These are phyloP conservation scores for Trametes sp. DNA, from an alignment of 1,284 basidiomycete genomes.

Conservation along the genomic window DNA sequence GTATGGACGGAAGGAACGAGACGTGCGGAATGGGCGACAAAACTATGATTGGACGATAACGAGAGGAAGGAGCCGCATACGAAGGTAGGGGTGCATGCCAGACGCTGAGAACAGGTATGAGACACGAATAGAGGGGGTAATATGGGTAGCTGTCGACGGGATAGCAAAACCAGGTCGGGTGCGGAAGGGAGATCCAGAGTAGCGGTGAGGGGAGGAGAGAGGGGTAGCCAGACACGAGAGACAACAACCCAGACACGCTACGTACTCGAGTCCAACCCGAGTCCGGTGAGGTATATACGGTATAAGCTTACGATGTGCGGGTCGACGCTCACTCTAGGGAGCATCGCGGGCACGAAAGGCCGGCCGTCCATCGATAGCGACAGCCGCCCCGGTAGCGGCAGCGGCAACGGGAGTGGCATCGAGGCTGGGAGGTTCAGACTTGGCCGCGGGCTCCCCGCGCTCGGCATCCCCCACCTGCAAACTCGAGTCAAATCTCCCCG, in stretches of 20 bases:
- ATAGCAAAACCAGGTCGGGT: conserved; percentile 7
- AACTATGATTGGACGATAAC: neutral
- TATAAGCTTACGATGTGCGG: conserved; percentile 30
- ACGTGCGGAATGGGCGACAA: conserved; percentile 12
- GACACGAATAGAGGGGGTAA: conserved; percentile 8
- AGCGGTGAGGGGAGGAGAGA: neutral
- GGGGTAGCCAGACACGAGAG: neutral
- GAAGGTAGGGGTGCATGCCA: conserved; percentile 10
- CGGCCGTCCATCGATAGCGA: conserved; percentile 15
- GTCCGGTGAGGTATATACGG: conserved; percentile 30
- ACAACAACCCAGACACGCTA: conserved; percentile 16
- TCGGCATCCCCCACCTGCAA: conserved; percentile 21
- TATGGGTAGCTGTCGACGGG: neutral
- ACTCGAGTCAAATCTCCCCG: conserved; percentile 22
- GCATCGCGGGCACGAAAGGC: conserved; percentile 21
- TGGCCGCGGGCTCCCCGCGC: conserved; percentile 2
- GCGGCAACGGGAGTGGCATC: neutral
- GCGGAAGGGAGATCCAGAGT: neutral
- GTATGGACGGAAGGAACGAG: conserved; percentile 11
- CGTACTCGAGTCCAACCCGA: conserved; percentile 24
- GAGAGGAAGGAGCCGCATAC: conserved; percentile 13
- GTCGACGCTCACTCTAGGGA: conserved; percentile 29
- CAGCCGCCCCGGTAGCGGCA: conserved; percentile 6
- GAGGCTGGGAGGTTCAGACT: conserved; percentile 6
- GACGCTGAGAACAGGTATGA: conserved; percentile 14